Evolutionary conservation across 441 rosid species (phyloP).

Genomic region (Brassica hybrid): DNA sequence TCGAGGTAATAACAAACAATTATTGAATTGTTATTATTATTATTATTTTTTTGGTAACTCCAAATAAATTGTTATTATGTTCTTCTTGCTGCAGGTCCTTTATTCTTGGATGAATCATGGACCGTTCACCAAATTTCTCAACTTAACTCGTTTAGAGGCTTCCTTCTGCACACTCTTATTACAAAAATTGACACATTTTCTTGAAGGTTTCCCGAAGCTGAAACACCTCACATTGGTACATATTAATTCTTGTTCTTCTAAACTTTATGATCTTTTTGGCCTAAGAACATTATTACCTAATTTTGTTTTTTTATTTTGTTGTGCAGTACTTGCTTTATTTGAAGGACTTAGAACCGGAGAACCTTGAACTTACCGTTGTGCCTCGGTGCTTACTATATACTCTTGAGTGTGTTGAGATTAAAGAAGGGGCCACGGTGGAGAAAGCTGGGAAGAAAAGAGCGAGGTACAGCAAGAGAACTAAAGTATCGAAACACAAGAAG

Average conservation of each 20-base stretch:
- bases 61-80: background rate
- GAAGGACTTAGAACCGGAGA: background rate
- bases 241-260: background rate
- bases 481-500: background rate
- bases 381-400: slow-evolving; percentile 8
- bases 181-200: background rate
- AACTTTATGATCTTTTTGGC: background rate
- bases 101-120: background rate
- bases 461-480: background rate
- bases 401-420: slow-evolving; percentile 15
- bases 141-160: slow-evolving; percentile 15
- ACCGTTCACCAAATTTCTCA: background rate
- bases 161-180: background rate
- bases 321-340: background rate
- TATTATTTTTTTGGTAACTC: background rate
- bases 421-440: background rate
- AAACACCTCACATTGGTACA: slow-evolving; percentile 7
- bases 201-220: slow-evolving; percentile 2
- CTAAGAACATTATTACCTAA: background rate
- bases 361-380: background rate
- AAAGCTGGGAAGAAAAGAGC: background rate
- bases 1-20: slow-evolving; percentile 3
- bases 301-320: background rate
- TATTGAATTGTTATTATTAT: background rate
- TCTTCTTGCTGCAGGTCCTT: slow-evolving; percentile 17